Base-by-base conservation (phyloP, 2,329 filamentous ascomycete genomes). In the Rugonectria rugulosa region DNA sequence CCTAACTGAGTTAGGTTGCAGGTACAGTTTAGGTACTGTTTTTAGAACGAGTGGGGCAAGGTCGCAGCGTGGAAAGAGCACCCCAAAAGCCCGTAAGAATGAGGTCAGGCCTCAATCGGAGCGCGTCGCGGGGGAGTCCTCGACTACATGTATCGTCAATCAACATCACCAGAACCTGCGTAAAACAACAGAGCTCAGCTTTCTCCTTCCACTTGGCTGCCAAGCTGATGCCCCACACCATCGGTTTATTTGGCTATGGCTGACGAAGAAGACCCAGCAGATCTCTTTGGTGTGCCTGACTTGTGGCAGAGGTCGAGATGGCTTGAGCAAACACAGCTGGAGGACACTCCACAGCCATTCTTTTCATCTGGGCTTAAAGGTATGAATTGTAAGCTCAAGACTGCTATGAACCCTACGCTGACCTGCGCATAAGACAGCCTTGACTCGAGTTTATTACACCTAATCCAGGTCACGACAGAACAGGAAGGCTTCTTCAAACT, bases 261-360 rank as follows among this genome's bases (percentile, higher is more conserved):
- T 57, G 55, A 75, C 57, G 70, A 79, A 48, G 72, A 78, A 56
- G 75, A 79, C 34, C 68, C 73, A 49, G 77, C 81, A 42, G 74
- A 88, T 67, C 79, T 87, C 26, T 91, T 91, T 67, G 80, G 82
- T 32, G 84, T 87, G 40, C 84, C 85, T 32, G 79, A 87, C 66
- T 81, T 89, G 57, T 85, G 82, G 80, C 77, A 76, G 51, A 73
- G 79, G 21, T 85, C 87, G 3, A 77, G 73, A 62, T 80, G 81
- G 71, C 72, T 83, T 31, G 71, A 77, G 7, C 59, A 68, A 41
- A 26, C 68, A 19, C 56, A 54, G 19, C 46, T 44, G 27, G 60
- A 67, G 21, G 21, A 57, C 19, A 36, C 59, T 21, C 41, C 57
- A 15, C 53, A 65, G 36, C 58, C 68, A 8, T 80, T 84, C 66